Percentiles rank a stretch among this genome's conserved stretches.
phyloP scores from a whole-genome alignment of 2,329 filamentous ascomycete species.

The Nannizzia gypsea region DNA sequence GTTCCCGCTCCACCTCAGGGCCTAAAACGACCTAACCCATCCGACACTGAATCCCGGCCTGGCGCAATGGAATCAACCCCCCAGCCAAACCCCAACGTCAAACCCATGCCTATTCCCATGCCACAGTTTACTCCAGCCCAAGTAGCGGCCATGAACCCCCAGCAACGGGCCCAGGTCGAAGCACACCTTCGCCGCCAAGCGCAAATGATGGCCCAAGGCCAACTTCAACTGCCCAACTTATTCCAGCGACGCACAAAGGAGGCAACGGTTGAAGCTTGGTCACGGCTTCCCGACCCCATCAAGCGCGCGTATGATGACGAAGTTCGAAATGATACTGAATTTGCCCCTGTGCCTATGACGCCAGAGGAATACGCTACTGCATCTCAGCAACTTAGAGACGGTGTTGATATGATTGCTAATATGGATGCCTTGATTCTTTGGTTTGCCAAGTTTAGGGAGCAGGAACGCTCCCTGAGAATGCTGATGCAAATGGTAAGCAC shows the following conservation, averaged over 20 bases:
- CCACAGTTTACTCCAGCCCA: slow-evolving; percentile 26
- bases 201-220: slow-evolving; percentile 6
- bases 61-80: slow-evolving; percentile 20
- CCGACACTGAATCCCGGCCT: slow-evolving; percentile 37
- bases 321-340: slow-evolving; percentile 21
- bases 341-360: slow-evolving; percentile 25
- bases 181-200: slow-evolving; percentile 21
- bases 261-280: slow-evolving; percentile 29
- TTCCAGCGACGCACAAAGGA: slow-evolving; percentile 25
- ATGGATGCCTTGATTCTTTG: slow-evolving; percentile 33
- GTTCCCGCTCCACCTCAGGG: slow-evolving; percentile 20
- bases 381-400: slow-evolving; percentile 31
- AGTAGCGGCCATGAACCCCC: slow-evolving; percentile 29
- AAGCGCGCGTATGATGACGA: slow-evolving; percentile 31
- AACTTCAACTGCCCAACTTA: slow-evolving; percentile 21
- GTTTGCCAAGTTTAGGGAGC: slow-evolving; percentile 28
- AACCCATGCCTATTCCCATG: slow-evolving; percentile 16
- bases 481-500: slow-evolving; percentile 29
- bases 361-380: slow-evolving; percentile 30
- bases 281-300: slow-evolving; percentile 28
- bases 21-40: slow-evolving; percentile 33
- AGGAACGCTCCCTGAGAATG: slow-evolving; percentile 29
- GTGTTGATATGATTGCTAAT: slow-evolving; percentile 31
- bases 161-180: slow-evolving; percentile 32
- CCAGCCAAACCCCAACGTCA: slow-evolving; percentile 11